These are phyloP conservation scores for Thinopyrum elongatum DNA, from an alignment of 176 grass and related monocot species.

Conservation along the genomic window DNA sequence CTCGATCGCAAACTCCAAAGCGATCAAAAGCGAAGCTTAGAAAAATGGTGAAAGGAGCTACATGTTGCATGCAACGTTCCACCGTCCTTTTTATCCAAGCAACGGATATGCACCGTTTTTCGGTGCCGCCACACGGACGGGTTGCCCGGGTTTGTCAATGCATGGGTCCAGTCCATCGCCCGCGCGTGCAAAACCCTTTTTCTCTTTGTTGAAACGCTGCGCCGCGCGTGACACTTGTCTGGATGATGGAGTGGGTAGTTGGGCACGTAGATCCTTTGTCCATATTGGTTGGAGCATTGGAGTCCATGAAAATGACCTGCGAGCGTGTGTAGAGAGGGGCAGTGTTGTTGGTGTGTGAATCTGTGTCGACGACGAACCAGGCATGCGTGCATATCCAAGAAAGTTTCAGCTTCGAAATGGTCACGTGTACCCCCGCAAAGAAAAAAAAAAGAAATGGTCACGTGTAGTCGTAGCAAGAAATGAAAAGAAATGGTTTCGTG, in stretches of 20 bases:
- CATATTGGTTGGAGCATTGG: neutral
- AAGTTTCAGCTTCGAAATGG: neutral
- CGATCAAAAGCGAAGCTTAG: constrained; percentile 20
- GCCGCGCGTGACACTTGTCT: neutral
- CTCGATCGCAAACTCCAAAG: constrained; percentile 25
- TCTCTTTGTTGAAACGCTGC: neutral
- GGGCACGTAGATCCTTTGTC: constrained; percentile 11
- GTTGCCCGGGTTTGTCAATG: constrained; percentile 26
- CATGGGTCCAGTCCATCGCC: neutral
- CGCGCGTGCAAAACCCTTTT: neutral
- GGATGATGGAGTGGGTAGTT: constrained; percentile 38
- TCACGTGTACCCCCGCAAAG: too few species aligned
- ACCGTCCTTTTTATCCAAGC: constrained; percentile 17
- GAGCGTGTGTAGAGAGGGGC: neutral
- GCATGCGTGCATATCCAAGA: neutral
- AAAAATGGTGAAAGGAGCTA: neutral
- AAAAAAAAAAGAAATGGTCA: neutral
- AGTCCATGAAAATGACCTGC: neutral
- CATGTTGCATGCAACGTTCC: neutral
- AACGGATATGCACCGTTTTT: constrained; percentile 18
- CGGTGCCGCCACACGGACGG: constrained; percentile 3
- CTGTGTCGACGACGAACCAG: neutral
- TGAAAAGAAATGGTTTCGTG: neutral
- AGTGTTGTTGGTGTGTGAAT: constrained; percentile 29
- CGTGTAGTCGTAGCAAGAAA: neutral